Base-by-base conservation (phyloP, 148 eudicot species). In the Camellia sinensis region DNA sequence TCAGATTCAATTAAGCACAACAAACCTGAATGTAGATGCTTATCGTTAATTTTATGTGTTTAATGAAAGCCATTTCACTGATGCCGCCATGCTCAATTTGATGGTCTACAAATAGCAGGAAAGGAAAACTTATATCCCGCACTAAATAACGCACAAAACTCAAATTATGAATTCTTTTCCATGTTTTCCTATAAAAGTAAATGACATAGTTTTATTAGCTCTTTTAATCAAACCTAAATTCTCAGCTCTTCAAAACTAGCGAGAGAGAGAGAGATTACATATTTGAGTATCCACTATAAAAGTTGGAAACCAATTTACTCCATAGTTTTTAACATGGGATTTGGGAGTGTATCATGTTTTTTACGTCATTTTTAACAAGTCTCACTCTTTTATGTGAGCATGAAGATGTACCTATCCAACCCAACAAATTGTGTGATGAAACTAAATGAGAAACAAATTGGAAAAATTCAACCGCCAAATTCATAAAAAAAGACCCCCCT, bases 21-120 rank as follows among this genome's bases (percentile, higher is more conserved):
- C 43, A 22, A 53, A 15, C 19, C 14, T 73, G 76, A 50, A 53
- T 13, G 10, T 41, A 52, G 43, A 21, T 73, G 43, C 11, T 53
- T 53, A 40, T 6, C 22, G 43, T 21, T 29, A 29, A 29, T 41
- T 43, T 10, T n/a, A 43, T 60, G 52, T 61, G 22, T 75, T 59
- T 17, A 75, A 57, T 74, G 76, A 37, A 53, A 53, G 45, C 62
- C 40, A 17, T 57, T 74, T 37, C 65, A 57, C 8, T 75, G 37
- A 75, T 4, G 67, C 40, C 29, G 59, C n/a, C 53, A 75, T 75
- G 37, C 37, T 40, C 78, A 61, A 75, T 60, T 59, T 60, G 18
- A 74, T 57, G 14, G 22, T 41, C 45, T 17, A 74, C n/a, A 74
- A 40, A 48, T 40, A 40, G 21, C 5, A 74, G 41, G 15, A 71